Conservation (phyloP, 768 basidiomycete genomes). For the Pleurotus tuber-regium region DNA sequence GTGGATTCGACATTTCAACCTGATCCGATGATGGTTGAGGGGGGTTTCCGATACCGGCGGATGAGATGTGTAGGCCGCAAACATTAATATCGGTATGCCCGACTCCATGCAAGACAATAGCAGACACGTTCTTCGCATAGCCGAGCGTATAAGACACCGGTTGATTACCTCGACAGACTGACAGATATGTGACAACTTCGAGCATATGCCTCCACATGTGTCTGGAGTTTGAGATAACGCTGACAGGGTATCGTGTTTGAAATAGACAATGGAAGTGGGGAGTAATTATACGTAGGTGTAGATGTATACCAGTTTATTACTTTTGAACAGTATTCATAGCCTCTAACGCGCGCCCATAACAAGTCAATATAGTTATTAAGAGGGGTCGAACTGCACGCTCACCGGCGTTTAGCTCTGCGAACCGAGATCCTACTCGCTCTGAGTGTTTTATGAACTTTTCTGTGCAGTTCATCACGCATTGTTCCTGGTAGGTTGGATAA, state of each 20-base stretch:
- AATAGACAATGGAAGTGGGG: conserved; percentile 23
- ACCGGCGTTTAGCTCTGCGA: conserved; percentile 93
- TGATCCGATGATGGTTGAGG: too few relatives aligned
- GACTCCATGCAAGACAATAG: too few relatives aligned
- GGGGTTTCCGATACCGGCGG: too few relatives aligned
- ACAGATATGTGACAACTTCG: too few relatives aligned
- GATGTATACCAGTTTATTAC: conserved; percentile 8
- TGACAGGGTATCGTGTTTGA: conserved; percentile 21
- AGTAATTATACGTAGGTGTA: conserved; percentile 5
- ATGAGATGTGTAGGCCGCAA: too few relatives aligned
- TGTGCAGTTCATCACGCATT: conserved; percentile 89
- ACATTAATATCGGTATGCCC: too few relatives aligned
- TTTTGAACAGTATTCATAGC: conserved; percentile 40
- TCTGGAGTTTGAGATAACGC: too few relatives aligned
- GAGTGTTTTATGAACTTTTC: conserved; percentile 99
- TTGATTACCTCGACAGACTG: too few relatives aligned
- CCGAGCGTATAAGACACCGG: too few relatives aligned
- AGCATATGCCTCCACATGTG: too few relatives aligned
- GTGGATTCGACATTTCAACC: too few relatives aligned
- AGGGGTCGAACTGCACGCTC: conserved; percentile 24
- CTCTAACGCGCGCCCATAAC: conserved; percentile 25
- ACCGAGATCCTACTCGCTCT: conserved; percentile 87
- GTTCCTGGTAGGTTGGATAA: conserved; percentile 50
- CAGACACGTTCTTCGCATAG: too few relatives aligned
- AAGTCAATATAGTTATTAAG: background rate